Evolutionary conservation across 108 stramenopile species (phyloP), one percentile per base, ranked within the genome.

Genomic region (Skeletonema marinoi): DNA sequence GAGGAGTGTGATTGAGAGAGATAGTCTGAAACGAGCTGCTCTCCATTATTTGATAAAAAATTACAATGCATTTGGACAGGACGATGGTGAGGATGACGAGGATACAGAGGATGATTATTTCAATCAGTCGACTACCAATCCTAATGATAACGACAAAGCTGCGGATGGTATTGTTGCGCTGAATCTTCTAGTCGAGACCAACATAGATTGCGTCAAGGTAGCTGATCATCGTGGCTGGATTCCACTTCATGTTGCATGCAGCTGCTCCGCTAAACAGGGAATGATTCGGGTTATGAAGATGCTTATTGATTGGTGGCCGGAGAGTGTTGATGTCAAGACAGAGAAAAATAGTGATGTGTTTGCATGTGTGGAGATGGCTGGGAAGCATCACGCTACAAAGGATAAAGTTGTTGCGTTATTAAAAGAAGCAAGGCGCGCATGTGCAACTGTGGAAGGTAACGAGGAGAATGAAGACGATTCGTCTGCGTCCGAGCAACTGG

Each of bases 31-130:
- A 16, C 48, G 80, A 30, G 80, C 70, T 59, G 56, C 80, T 56
- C 31, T 74, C 25, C 80, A 80, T 74, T 80, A 80, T 41, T 70
- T 80, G 68, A 58, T 80, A n/a, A 80, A 74, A 54, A 80, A 80
- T 65, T 70, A 70, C 65, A 32, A 21, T 46, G 19, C 68, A 2
- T 65, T 80, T 36, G 69, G 73, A 6, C 56, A 74, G 11, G 78
- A 80, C 35, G 65, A 64, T 36, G 17, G 21, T 58, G 60, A 35
- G 30, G 60, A 46, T 21, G 32, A 35, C 32, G 60, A 51, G 32
- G 29, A 70, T 31, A 19, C 38, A 42, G 46, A 46, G 1, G 68
- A 74, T 44, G 63, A 66, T 32, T 66, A 60, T 68, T 4, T 4
- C 0, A 51, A 48, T 68, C 44, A 48, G 12, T 48, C 50, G 6